A percentile compares a stretch with the other conserved stretches of the same genome.
These are phyloP conservation scores for Leccinum uliginosum DNA, from an alignment of 768 basidiomycete genomes.

Conservation along the genomic window DNA sequence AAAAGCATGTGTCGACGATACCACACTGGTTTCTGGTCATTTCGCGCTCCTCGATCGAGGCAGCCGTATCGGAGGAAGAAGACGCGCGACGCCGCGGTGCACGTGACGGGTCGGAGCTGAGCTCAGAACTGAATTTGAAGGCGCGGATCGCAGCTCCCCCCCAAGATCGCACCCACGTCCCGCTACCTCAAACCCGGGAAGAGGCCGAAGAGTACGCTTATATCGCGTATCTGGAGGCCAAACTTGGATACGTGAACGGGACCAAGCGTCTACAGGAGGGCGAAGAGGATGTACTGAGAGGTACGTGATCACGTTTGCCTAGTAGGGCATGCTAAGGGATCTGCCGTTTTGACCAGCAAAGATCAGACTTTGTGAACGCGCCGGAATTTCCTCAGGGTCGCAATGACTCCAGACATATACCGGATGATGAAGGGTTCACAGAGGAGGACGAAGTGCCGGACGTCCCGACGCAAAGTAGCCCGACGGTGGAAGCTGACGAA, in stretches of 20 bases:
- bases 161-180: neutral
- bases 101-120: slow-evolving; percentile 17
- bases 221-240: slow-evolving; percentile 78
- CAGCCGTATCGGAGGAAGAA: slow-evolving; percentile 6
- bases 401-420: no score
- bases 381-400: no score
- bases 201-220: slow-evolving; percentile 78
- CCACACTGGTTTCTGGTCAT: slow-evolving; percentile 46
- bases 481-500: no score
- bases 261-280: slow-evolving; percentile 41
- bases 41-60: slow-evolving; percentile 33
- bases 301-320: no score
- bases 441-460: no score
- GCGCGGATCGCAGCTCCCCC: no score
- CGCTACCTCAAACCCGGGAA: slow-evolving; percentile 31
- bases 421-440: no score
- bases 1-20: slow-evolving; percentile 68
- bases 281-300: slow-evolving; percentile 81
- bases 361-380: no score
- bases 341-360: no score
- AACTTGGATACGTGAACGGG: slow-evolving; percentile 53
- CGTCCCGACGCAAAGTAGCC: no score
- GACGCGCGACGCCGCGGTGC: slow-evolving; percentile 17
- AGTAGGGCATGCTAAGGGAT: no score
- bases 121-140: no score